Base-by-base conservation (phyloP, 768 basidiomycete genomes). In the Psilocybe cyanescens region DNA sequence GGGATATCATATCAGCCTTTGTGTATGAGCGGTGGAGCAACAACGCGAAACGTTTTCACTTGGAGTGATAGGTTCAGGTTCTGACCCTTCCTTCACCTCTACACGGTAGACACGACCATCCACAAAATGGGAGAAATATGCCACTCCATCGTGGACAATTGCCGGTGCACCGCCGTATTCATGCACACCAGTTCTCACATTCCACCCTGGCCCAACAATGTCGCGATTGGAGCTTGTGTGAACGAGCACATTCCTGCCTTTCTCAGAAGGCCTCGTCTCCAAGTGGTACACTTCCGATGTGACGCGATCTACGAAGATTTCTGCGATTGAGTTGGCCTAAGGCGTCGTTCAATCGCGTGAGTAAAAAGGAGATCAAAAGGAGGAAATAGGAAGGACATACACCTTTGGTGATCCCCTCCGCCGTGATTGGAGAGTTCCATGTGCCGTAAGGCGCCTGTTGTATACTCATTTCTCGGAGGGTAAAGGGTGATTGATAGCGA, bases 81-180 rank as follows among this genome's bases (percentile, higher is more conserved):
- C 72, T 0, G 81, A 68, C 6, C 61, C 70, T 62, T 77, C 59
- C 47, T 71, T 56, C 33, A 71, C 63, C 61, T 73, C 54, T 47
- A 81, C 66, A 8, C 70, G 68, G 68, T 89, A 91, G 0, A 90
- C 76, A 9, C 85, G 75, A 1, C 81, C 81, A 70, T 88, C 86
- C 11, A 55, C 57, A 31, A 79, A 72, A 69, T 88, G 76, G 3
- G 88, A 87, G 70, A 90, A 92, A 72, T 87, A 86, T 7, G 83
- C 72, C 9, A 76, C 71, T 6, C 78, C 81, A 44, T 76, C 76
- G 59, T 83, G 73, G 1, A 84, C 85, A 17, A 83, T 78, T 1
- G 85, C 86, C 1, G 86, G 75, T 2, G 80, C 84, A 11, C 91
- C 91, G 0, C 91, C 90, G 55, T 91, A 91, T 70, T 91, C 90